Base-by-base conservation (phyloP, 208 protist species). In the Naegleria lovaniensis region DNA sequence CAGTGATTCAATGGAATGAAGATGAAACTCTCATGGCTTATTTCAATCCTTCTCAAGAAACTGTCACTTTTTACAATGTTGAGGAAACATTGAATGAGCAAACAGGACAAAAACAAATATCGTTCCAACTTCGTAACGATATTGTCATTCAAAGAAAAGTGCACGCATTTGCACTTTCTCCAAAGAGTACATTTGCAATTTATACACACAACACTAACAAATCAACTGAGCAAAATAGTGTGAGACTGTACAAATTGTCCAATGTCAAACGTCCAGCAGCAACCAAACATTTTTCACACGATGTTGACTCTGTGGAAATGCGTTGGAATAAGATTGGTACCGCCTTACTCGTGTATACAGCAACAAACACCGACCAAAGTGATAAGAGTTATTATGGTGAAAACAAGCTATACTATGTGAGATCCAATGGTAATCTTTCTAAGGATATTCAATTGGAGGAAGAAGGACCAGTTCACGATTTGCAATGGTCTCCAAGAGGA, bases 371-470 rank as follows among this genome's bases (percentile, higher is more conserved):
- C 85, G 96, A 97, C 90, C 92, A 93, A 33, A 96, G 94, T 89
- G 94, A 95, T 5, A 95, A 96, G 92, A 97, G 95, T 91, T 98
- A 98, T 93, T 98, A 98, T 93, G 96, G 96, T 89, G 96, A 93
- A 36, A 92, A 94, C 52, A 92, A 90, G 38, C 92, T 97, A n/a
- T 94, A 96, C 91, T 93, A 97, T 91, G 92, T 98, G 75, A 48
- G 85, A 48, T n/a, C 85, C 0, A 88, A 88, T 58, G 85, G 85
- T 38, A 51, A 48, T 58, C 16, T 88, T 88, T 40, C 85, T n/a
- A 40, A 39, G 6, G 94, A 98, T 91, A 93, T 96, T 48, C 86
- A 93, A 85, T 92, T 93, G 67, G 93, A 91, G 19, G 95, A 95
- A 7, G 95, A 96, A 91, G 96, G 94, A 19, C 91, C 89, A 19